Evolutionary conservation across 2,329 filamentous ascomycete genomes (phyloP), one percentile per base, ranked within the genome.

Genomic region (Chaetomium olivaceum): DNA sequence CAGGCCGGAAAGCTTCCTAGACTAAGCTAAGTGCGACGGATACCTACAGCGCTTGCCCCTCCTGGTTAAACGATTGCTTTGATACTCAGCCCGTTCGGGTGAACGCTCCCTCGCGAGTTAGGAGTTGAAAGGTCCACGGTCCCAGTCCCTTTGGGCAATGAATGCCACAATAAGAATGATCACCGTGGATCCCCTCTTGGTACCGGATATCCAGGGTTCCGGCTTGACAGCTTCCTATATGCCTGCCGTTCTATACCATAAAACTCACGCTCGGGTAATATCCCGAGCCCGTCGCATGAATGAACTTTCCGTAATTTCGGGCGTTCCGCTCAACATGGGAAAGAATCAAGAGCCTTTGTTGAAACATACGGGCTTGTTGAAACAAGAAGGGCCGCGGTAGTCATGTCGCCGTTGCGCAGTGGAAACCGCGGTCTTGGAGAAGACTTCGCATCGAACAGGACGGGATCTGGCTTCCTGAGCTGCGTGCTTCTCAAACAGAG

Each of bases 151-250:
- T 64, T 62, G 63, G 36, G 50, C 50, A 58, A 36, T 54, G 12
- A 58, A 29, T 60, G 58, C 50, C 56, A 51, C 61, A 50, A 50
- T 58, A 68, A 63, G 64, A 68, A 3, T 46, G 46, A 59, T 46
- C 55, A 68, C 61, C 65, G 33, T 54, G 29, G 62, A 68, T 67
- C 67, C 70, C 61, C 66, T 58, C 43, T 39, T 36, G 9, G 63
- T 62, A 62, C 58, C 60, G 46, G 31, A 52, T 46, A 66, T 58
- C n/a, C 67, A 68, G 62, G 58, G 58, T 63, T 58, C 58, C 51
- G 46, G 16, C 52, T 60, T 58, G 36, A 58, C 61, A 65, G 46
- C 52, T 43, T 43, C 39, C 39, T 68, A 65, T 68, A 70, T 64
- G 58, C 65, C 60, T 62, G 25, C 52, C 21, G 8, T 64, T 36